These are phyloP conservation scores for Ophiobolus disseminans DNA, from an alignment of 2,329 filamentous ascomycete genomes.

Conservation along the genomic window DNA sequence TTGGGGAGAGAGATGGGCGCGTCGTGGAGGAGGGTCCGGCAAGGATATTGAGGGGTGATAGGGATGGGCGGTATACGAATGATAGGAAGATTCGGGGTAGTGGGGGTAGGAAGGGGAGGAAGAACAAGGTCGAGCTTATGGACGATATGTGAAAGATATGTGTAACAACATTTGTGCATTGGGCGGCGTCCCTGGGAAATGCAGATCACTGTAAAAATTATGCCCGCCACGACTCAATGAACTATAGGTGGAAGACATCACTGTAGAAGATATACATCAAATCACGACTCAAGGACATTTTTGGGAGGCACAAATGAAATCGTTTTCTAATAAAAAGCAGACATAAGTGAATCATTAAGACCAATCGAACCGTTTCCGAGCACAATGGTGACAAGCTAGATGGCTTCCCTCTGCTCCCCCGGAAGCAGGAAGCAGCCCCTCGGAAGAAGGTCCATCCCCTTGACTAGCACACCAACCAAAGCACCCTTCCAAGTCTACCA, in stretches of 20 bases:
- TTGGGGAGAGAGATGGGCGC: slow-evolving; percentile 33
- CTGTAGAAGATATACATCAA: no score
- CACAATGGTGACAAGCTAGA: slow-evolving; percentile 37
- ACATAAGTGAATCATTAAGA: slow-evolving; percentile 19
- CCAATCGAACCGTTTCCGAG: slow-evolving; percentile 20
- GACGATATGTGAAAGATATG: slow-evolving; percentile 23
- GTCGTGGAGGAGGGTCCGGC: slow-evolving; percentile 29
- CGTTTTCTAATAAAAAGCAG: slow-evolving; percentile 19
- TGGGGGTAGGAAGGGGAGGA: slow-evolving; percentile 50
- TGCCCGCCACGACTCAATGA: slow-evolving; percentile 7
- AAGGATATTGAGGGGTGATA: slow-evolving; percentile 32
- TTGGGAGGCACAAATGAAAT: slow-evolving; percentile 9
- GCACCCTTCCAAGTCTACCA: slow-evolving; percentile 28
- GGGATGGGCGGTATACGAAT: slow-evolving; percentile 35
- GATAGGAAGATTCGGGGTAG: slow-evolving; percentile 49
- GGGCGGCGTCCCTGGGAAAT: not conserved
- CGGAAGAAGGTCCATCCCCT: slow-evolving; percentile 15
- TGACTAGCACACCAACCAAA: slow-evolving; percentile 30
- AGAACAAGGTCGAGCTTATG: slow-evolving; percentile 29
- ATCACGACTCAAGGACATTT: slow-evolving; percentile 5
- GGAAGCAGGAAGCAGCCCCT: slow-evolving; percentile 41
- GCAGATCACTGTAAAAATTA: slow-evolving; percentile 3
- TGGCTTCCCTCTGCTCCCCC: slow-evolving; percentile 30
- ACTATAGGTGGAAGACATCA: no score
- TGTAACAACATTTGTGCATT: not conserved